phyloP scores from a whole-genome alignment of 495 filamentous ascomycete species.

The Podospora pseudoanserina region DNA sequence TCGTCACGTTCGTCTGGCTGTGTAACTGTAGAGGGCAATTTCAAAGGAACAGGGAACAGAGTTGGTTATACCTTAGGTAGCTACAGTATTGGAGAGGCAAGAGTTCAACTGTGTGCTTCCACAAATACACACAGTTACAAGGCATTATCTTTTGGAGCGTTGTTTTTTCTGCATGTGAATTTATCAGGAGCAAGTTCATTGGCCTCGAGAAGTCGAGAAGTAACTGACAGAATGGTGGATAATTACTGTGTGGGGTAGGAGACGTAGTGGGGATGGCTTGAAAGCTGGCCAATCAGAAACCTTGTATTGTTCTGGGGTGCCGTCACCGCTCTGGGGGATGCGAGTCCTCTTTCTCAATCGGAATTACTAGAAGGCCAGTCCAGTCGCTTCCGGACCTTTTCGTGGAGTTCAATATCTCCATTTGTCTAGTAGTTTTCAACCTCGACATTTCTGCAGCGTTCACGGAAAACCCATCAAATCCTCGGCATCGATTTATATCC shows the following conservation, averaged over 20 bases:
- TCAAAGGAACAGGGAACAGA: not conserved
- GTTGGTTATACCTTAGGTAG: not conserved
- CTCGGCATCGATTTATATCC: not conserved
- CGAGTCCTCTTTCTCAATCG: not conserved
- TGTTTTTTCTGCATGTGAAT: not conserved
- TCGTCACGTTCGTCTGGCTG: not conserved
- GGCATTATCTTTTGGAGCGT: not conserved
- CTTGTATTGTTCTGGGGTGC: not conserved
- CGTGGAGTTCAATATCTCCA: not conserved
- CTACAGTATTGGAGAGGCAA: not conserved
- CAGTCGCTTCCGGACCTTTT: not conserved
- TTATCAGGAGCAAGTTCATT: not conserved
- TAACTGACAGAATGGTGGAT: too few relatives aligned
- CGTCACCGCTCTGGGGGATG: conserved; percentile 3
- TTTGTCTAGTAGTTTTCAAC: not conserved
- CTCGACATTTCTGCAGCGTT: not conserved
- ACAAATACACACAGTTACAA: not conserved
- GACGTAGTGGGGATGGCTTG: not conserved
- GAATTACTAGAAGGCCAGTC: not conserved
- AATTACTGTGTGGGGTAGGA: not conserved
- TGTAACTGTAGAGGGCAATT: not conserved
- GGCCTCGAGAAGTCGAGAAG: not conserved
- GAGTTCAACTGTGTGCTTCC: not conserved
- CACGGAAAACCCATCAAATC: not conserved
- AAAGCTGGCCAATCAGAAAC: not conserved